These are phyloP conservation scores for Talaromyces wortmannii DNA, from an alignment of 495 filamentous ascomycete genomes.

Conservation along the genomic window DNA sequence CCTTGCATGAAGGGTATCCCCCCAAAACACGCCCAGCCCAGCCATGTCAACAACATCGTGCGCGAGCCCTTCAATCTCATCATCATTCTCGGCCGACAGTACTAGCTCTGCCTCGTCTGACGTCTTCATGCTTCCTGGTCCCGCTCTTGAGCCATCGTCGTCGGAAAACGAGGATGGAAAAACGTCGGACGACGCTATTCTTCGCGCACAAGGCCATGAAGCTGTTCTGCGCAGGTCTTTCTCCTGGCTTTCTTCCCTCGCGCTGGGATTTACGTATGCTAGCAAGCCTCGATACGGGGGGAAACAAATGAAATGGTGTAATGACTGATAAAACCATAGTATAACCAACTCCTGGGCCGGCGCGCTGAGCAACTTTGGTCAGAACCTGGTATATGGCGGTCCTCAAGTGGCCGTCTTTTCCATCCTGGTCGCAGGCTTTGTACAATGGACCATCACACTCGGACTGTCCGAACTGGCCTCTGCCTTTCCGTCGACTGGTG, in stretches of 20 bases:
- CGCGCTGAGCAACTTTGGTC: slow-evolving; percentile 13
- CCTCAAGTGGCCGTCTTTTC: slow-evolving; percentile 14
- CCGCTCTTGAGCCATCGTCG: too few species aligned
- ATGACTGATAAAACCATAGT: slow-evolving; percentile 5
- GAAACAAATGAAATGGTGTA: background rate
- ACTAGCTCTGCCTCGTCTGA: too few species aligned
- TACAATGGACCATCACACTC: slow-evolving; percentile 19
- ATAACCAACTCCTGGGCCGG: slow-evolving; percentile 21
- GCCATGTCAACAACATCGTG: background rate
- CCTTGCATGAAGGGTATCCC: too few species aligned
- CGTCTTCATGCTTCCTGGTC: too few species aligned
- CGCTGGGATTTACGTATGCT: slow-evolving; percentile 14
- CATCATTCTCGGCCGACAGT: background rate
- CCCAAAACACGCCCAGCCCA: background rate
- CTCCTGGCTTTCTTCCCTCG: slow-evolving; percentile 14
- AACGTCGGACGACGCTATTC: slow-evolving; percentile 9
- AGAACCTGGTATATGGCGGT: slow-evolving; percentile 15
- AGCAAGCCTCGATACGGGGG: background rate
- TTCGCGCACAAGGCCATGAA: slow-evolving; percentile 18
- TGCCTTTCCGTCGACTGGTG: slow-evolving; percentile 20
- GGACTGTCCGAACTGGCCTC: slow-evolving; percentile 21
- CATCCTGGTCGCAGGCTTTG: slow-evolving; percentile 10
- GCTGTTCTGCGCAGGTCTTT: slow-evolving; percentile 14
- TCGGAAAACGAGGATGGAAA: too few species aligned
- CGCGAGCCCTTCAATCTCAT: background rate